A percentile compares a stretch with the other conserved stretches of the same genome.
These are phyloP conservation scores for Candida adriatica DNA, from an alignment of 805 yeast species.

Conservation along the genomic window DNA sequence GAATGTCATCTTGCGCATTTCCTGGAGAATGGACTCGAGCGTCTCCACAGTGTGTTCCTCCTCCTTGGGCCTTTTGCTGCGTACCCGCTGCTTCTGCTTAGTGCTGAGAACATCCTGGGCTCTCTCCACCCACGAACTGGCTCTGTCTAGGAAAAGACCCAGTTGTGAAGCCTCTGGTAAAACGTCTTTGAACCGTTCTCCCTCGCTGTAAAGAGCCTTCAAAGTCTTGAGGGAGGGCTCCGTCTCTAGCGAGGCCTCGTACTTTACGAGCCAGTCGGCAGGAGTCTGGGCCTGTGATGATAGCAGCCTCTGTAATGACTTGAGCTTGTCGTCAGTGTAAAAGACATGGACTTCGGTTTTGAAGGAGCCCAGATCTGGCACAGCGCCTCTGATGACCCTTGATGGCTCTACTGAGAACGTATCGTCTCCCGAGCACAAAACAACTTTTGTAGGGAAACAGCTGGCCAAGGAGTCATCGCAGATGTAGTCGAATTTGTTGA, in stretches of 20 bases:
- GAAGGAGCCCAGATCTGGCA: conserved; percentile 3
- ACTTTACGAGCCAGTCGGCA: conserved; percentile 44
- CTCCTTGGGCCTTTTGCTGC: conserved; percentile 15
- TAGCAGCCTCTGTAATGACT: conserved; percentile 30
- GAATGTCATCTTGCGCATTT: conserved; percentile 45
- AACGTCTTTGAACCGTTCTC: conserved; percentile 42
- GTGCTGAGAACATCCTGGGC: conserved; percentile 41
- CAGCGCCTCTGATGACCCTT: conserved; percentile 23
- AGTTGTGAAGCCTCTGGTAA: conserved; percentile 33
- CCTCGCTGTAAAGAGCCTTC: conserved; percentile 42
- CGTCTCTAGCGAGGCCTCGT: conserved; percentile 35
- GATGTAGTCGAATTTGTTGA: conserved; percentile 33
- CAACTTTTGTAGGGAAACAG: conserved; percentile 49
- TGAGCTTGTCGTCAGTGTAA: conserved; percentile 48
- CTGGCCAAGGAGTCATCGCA: conserved; percentile 48
- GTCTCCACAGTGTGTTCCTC: conserved; percentile 14
- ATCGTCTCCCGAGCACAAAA: conserved; percentile 28
- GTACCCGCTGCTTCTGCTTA: conserved; percentile 36
- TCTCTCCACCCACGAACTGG: conserved; percentile 46
- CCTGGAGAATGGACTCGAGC: conserved; percentile 28
- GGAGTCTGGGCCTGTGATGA: conserved; percentile 38
- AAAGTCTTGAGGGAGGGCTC: conserved; percentile 42
- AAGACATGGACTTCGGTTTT: conserved; percentile 39
- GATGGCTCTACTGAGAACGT: conserved; percentile 28
- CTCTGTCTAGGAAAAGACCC: conserved; percentile 34